These are phyloP conservation scores for Leishmania guyanensis DNA, from an alignment of 208 protist genomes.

Conservation along the genomic window DNA sequence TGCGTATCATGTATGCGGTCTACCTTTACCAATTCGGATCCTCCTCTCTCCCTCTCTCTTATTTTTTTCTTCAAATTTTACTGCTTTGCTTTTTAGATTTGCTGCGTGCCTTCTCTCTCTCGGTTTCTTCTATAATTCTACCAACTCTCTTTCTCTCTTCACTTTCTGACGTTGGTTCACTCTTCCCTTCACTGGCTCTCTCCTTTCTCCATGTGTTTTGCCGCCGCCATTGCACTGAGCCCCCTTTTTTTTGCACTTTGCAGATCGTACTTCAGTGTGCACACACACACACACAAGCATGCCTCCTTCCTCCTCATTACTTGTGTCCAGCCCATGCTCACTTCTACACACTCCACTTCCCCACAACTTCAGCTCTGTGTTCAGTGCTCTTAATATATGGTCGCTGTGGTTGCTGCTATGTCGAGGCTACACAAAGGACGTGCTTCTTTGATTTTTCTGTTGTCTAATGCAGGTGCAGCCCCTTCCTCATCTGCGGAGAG, in stretches of 20 bases:
- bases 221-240: not conserved
- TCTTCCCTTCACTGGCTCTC: not conserved
- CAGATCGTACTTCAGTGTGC: not conserved
- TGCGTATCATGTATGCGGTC: not conserved
- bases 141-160: conserved; percentile 13
- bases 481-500: not conserved
- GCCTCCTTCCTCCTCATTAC: not conserved
- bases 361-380: not conserved
- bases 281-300: not conserved
- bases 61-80: not conserved
- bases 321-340: not conserved
- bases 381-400: not conserved
- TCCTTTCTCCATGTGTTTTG: not conserved
- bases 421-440: not conserved
- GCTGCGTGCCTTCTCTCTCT: not conserved
- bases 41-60: not conserved
- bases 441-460: not conserved
- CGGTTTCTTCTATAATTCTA: not conserved
- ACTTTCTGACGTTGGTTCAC: not conserved
- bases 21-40: not conserved
- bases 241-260: not conserved
- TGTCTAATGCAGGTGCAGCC: not conserved
- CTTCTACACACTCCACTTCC: not conserved
- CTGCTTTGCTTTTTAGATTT: not conserved
- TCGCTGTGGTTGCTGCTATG: not conserved